Percentiles rank a stretch among this genome's conserved stretches.
phyloP scores from a whole-genome alignment of 2,329 filamentous ascomycete genomes.

The Zymoseptoria passerinii region DNA sequence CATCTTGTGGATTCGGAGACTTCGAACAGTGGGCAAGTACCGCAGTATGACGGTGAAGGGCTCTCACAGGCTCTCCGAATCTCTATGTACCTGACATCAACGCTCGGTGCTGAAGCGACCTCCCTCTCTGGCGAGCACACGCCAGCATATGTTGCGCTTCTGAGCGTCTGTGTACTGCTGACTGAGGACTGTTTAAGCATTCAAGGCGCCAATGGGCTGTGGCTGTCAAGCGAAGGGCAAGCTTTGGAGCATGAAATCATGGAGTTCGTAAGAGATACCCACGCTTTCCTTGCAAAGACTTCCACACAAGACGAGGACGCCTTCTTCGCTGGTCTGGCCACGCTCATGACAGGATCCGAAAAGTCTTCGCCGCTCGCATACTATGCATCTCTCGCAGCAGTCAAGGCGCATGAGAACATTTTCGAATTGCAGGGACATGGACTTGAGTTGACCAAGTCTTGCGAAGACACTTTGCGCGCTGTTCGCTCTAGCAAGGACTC shows the following conservation, averaged over 20 bases:
- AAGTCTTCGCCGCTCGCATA: constrained; percentile 26
- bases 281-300: constrained; percentile 34
- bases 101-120: constrained; percentile 42
- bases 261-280: constrained; percentile 45
- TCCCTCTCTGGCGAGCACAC: constrained; percentile 25
- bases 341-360: background rate
- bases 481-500: constrained; percentile 33
- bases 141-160: constrained; percentile 39
- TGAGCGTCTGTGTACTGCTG: constrained; percentile 48
- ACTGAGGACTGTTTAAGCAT: constrained; percentile 54
- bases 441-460: constrained; percentile 26
- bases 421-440: constrained; percentile 37
- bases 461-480: constrained; percentile 30
- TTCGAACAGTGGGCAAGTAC: constrained; percentile 19
- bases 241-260: constrained; percentile 47
- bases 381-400: constrained; percentile 35
- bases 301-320: background rate
- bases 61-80: constrained; percentile 68
- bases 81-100: constrained; percentile 57
- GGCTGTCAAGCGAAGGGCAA: constrained; percentile 28
- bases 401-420: constrained; percentile 31
- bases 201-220: constrained; percentile 47
- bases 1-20: constrained; percentile 47
- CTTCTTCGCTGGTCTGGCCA: background rate
- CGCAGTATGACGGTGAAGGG: constrained; percentile 53